A percentile compares a stretch with the other conserved stretches of the same genome.
These are phyloP conservation scores for Litchi chinensis DNA, from an alignment of 345 rosid genomes.

Conservation along the genomic window DNA sequence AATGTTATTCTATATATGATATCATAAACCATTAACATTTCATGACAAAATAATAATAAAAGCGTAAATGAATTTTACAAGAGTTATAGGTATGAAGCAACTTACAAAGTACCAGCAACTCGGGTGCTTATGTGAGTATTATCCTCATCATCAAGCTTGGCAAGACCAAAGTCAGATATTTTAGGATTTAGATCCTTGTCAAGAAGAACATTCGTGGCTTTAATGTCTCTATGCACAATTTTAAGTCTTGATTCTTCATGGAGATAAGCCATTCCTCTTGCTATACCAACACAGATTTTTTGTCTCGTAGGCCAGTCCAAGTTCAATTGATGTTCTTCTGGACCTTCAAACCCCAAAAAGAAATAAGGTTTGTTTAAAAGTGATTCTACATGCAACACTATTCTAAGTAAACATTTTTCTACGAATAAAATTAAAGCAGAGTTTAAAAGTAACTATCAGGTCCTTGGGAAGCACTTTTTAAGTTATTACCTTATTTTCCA, in stretches of 20 bases:
- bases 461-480: no score
- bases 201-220: constrained; percentile 70
- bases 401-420: no score
- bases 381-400: no score
- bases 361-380: no score
- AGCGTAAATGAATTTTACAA: neutral
- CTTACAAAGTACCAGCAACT: constrained; percentile 70
- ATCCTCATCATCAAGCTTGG: constrained; percentile 67
- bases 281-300: constrained; percentile 66
- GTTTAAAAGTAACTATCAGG: no score
- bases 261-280: constrained; percentile 66
- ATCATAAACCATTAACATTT: neutral
- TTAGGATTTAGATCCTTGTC: constrained; percentile 54
- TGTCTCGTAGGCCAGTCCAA: constrained; percentile 68
- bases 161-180: constrained; percentile 75
- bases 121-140: constrained; percentile 73
- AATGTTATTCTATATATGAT: neutral
- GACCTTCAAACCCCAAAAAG: constrained; percentile 31
- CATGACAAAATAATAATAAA: no score
- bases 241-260: constrained; percentile 72
- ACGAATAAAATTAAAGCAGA: no score
- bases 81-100: neutral
- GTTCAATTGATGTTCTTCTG: constrained; percentile 40
- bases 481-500: no score
- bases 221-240: constrained; percentile 77